These are phyloP conservation scores for Acacia pycnantha DNA, from an alignment of 331 rosid genomes.

Conservation along the genomic window DNA sequence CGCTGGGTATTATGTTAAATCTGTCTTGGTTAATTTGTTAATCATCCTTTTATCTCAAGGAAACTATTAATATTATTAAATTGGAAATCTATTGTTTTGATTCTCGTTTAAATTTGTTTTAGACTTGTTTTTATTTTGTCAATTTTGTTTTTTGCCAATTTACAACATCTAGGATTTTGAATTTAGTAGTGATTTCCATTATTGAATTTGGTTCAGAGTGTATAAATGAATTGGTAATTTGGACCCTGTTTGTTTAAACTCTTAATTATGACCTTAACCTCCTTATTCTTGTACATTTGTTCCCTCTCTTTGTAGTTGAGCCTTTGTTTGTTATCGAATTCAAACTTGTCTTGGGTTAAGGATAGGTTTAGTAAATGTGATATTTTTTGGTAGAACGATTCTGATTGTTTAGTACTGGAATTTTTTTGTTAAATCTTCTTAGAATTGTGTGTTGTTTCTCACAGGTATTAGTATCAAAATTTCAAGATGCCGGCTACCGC, in stretches of 20 bases:
- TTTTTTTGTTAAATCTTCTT: neutral
- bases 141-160: neutral
- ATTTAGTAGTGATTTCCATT: neutral
- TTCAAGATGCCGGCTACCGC: conserved; percentile 92
- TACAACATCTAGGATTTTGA: neutral
- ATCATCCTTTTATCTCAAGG: neutral
- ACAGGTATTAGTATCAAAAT: conserved; percentile 33
- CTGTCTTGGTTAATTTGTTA: neutral
- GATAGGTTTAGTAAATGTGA: neutral
- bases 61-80: neutral
- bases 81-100: neutral
- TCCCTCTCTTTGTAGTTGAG: neutral
- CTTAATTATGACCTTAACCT: neutral
- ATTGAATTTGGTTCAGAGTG: neutral
- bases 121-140: neutral
- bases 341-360: neutral
- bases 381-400: neutral
- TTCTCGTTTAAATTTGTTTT: neutral
- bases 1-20: neutral
- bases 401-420: neutral
- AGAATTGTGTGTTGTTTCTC: neutral
- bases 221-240: neutral
- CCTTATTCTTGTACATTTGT: neutral
- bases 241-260: neutral
- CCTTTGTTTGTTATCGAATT: neutral